Conservation (phyloP, 1,139 yeast genomes). For the Scheffersomyces titani region DNA sequence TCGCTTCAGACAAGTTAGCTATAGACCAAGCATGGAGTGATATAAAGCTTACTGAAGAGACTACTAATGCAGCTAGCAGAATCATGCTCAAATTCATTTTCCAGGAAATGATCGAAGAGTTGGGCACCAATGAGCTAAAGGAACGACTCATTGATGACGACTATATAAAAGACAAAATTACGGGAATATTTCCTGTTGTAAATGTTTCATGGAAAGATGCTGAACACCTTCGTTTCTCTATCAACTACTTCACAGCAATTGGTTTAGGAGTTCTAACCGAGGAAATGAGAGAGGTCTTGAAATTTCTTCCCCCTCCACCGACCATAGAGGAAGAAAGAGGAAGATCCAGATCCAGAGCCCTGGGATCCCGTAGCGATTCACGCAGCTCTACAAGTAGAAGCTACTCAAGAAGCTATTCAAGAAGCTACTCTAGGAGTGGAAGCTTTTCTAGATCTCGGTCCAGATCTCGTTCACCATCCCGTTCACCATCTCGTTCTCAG, state of each 20-base stretch:
- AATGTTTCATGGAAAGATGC: conserved; percentile 43
- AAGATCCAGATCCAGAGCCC: conserved; percentile 14
- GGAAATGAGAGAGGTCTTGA: conserved; percentile 65
- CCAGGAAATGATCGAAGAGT: conserved; percentile 76
- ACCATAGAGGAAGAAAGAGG: conserved; percentile 20
- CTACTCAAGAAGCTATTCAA: conserved; percentile 2
- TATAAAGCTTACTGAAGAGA: conserved; percentile 66
- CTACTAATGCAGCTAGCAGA: conserved; percentile 78
- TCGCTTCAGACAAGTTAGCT: conserved; percentile 69
- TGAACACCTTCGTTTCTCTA: conserved; percentile 74
- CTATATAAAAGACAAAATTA: conserved; percentile 46
- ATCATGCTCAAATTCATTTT: conserved; percentile 80
- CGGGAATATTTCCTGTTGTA: conserved; percentile 50
- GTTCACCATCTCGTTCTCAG: not conserved
- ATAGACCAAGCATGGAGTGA: conserved; percentile 51
- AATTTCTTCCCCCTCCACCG: conserved; percentile 29
- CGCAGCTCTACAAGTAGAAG: conserved; percentile 10
- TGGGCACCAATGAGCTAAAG: conserved; percentile 58
- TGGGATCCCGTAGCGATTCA: conserved; percentile 8
- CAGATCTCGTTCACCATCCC: not conserved
- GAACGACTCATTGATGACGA: conserved; percentile 50
- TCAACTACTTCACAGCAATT: conserved; percentile 91
- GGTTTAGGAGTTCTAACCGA: conserved; percentile 86
- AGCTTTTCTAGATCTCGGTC: conserved; percentile 2
- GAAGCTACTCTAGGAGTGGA: conserved; percentile 12